phyloP scores from a whole-genome alignment of 1,284 basidiomycete species.

The Ustilago esculenta region DNA sequence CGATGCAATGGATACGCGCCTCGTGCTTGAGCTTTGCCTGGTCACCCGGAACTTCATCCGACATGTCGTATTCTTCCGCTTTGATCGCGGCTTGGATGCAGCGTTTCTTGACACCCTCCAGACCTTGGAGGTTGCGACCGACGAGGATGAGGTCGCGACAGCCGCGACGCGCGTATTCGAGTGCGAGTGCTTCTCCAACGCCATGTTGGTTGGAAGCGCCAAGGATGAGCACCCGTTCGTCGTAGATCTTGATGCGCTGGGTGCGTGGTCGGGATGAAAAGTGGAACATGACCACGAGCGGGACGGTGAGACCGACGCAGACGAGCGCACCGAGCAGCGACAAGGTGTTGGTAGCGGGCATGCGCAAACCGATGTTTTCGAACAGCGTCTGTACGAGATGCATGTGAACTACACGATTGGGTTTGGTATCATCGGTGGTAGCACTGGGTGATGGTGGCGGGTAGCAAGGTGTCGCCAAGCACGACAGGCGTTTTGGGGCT shows the following conservation, averaged over 20 bases:
- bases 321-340: conserved; percentile 30
- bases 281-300: conserved; percentile 28
- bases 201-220: conserved; percentile 78
- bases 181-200: conserved; percentile 79
- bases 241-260: conserved; percentile 62
- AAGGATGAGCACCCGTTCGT: conserved; percentile 80
- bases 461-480: no score
- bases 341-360: conserved; percentile 31
- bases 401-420: conserved; percentile 6
- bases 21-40: conserved; percentile 53
- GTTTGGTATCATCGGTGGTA: background rate
- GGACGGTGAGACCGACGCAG: conserved; percentile 26
- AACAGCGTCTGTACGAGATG: conserved; percentile 26
- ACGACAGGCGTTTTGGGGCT: background rate
- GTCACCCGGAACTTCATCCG: conserved; percentile 49
- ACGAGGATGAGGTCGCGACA: conserved; percentile 79
- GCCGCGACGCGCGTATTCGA: conserved; percentile 78
- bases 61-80: conserved; percentile 55
- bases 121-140: conserved; percentile 74
- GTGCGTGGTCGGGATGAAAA: conserved; percentile 25
- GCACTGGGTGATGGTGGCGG: background rate
- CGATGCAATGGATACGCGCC: conserved; percentile 53
- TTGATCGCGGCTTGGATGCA: conserved; percentile 68
- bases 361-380: conserved; percentile 20
- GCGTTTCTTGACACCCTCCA: conserved; percentile 75